Conservation (phyloP, 2,329 filamentous ascomycete genomes). For the Elsinoe australis region DNA sequence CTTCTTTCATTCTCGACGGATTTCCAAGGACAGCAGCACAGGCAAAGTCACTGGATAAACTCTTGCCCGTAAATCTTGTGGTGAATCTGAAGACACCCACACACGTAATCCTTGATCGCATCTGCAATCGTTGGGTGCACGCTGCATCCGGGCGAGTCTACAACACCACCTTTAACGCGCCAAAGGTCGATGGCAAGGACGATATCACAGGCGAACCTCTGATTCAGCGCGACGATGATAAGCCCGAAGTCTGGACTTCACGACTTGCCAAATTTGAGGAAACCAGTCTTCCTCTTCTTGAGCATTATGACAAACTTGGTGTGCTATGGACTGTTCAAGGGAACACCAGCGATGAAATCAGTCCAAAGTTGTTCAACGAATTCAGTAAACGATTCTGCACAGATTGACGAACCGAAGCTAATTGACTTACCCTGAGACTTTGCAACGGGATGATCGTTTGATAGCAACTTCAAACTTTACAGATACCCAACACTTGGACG, state of each 20-base stretch:
- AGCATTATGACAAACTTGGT: slow-evolving; percentile 79
- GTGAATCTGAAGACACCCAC: slow-evolving; percentile 80
- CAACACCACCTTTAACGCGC: slow-evolving; percentile 87
- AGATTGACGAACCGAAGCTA: background rate
- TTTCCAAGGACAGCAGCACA: slow-evolving; percentile 85
- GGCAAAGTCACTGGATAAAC: slow-evolving; percentile 64
- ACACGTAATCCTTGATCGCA: slow-evolving; percentile 79
- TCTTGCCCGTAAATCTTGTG: slow-evolving; percentile 92
- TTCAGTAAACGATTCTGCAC: slow-evolving; percentile 65
- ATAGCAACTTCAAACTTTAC: background rate
- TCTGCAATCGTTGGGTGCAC: slow-evolving; percentile 89
- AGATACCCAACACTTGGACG: background rate
- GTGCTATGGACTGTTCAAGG: slow-evolving; percentile 82
- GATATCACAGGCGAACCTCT: slow-evolving; percentile 85
- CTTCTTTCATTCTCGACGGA: slow-evolving; percentile 91
- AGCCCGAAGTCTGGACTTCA: slow-evolving; percentile 73
- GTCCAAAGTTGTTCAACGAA: slow-evolving; percentile 75
- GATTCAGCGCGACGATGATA: slow-evolving; percentile 76
- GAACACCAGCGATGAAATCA: slow-evolving; percentile 89
- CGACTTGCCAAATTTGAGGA: slow-evolving; percentile 79
- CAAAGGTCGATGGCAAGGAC: slow-evolving; percentile 70
- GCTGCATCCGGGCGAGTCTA: slow-evolving; percentile 86
- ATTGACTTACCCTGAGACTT: no score
- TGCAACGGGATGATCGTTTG: no score
- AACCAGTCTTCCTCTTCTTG: slow-evolving; percentile 73